Base-by-base conservation (phyloP, 345 rosid species). In the Gossypium anomalum region DNA sequence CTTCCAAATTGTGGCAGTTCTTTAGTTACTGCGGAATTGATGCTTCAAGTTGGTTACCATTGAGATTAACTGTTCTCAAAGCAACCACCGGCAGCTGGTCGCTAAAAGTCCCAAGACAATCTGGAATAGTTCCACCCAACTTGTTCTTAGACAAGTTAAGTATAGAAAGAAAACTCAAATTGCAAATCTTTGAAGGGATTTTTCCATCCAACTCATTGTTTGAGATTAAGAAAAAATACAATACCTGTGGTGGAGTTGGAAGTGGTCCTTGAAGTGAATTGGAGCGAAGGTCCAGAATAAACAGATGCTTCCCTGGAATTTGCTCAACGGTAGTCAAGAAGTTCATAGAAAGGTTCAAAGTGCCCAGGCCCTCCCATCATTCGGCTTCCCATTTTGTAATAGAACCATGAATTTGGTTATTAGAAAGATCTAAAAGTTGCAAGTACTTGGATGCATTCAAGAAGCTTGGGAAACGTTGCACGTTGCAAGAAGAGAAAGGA, bases 121-220 rank as follows among this genome's bases (percentile, higher is more conserved):
- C 5, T 10, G 34, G 70, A 44, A 65, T 44, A 13, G 19, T 72
- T 3, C 82, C 81, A 6, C 4, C 47, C 41, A 85, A 79, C 43
- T 67, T 76, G 52, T 80, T 85, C 4, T 70, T 15, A 0, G 72
- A 73, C 13, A 77, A 51, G 48, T 63, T 48, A 9, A 38, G 47
- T 8, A 38, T 3, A 1, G 0, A 1, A 17, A 73, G 66, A 8
- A 2, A 0, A 17, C 38, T 73, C 4, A 59, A 15, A 20, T 68
- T 62, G 73, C 88, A 63, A 9, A 38, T 38, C 22, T 0, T 10
- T 1, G 14, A 17, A 16, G 23, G 47, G 67, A 63, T 63, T 34
- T 62, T 14, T 62, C 47, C 47, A 1, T 4, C 10, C 22, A 63
- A 8, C 3, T 17, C 6, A 38, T 63, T 63, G 15, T 49, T 15